Base-by-base conservation (phyloP, 768 basidiomycete genomes). In the Lactarius akahatsu region DNA sequence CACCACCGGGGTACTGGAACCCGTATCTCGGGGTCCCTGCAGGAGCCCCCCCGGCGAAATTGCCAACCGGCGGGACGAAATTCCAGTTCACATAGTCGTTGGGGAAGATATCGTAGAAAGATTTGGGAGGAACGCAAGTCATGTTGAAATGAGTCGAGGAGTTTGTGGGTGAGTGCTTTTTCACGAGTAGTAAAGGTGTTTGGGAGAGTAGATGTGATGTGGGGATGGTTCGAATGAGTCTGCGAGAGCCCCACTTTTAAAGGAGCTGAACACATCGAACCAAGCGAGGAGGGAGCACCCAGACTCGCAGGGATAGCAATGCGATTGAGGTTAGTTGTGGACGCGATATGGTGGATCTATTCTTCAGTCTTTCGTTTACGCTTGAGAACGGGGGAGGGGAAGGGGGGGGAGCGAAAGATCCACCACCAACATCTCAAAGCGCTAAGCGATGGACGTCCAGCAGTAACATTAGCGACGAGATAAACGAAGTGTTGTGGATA, bases 181-280 rank as follows among this genome's bases (percentile, higher is more conserved):
- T 3, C 0, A 50, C 10, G 13, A 52, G 50, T 2, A 26, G 50
- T 52, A 4, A 13, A 52, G 50, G 50, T 28, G 23, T 52, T 52
- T 52, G 50, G 50, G 26, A 52, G 50, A 52, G 50, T 10, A 52
- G 26, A 52, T 52, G 26, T 23, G 50, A 28, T 52, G 50, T 26
- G 50, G 50, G 50, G 50, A 26, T 52, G 50, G 26, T 52, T 52
- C 23, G 50, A 52, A 52, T 52, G 50, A 26, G 26, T 52, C 50
- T 52, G 50, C 50, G 50, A 52, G 50, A 52, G 50, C 50, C 50
- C 4, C 23, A 26, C 23, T 52, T 52, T 52, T 16, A 26, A 52
- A 52, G 26, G 6, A 2, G 50, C 10, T 52, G 50, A 52, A 26
- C 23, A 38, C 50, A 26, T 52, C 50, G 11, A 52, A 23, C 13